A percentile compares a stretch with the other conserved stretches of the same genome.
Conservation (phyloP, 164 flowering plant genomes). For the Chimonanthus praecox region DNA sequence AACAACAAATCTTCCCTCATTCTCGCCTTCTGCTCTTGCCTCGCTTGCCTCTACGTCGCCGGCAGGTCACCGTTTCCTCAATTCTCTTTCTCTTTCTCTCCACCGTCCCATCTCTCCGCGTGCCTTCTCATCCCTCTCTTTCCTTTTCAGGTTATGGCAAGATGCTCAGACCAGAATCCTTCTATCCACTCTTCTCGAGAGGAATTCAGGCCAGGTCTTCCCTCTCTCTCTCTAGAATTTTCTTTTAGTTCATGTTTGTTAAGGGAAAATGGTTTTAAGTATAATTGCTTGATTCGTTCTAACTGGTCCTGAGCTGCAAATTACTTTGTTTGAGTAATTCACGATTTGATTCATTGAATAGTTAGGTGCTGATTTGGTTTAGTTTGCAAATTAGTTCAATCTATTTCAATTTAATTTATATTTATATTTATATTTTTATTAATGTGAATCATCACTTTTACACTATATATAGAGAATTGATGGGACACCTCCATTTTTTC, state of each 20-base stretch:
- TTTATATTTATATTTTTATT: too few species aligned
- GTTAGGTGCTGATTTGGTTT: not conserved
- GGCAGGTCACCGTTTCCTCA: constrained; percentile 53
- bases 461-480: too few species aligned
- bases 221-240: not conserved
- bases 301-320: not conserved
- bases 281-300: not conserved
- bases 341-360: not conserved
- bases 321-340: too few species aligned
- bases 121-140: not conserved
- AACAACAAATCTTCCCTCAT: constrained; percentile 41
- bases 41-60: constrained; percentile 95
- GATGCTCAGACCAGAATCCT: constrained; percentile 79
- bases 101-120: not conserved
- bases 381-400: not conserved
- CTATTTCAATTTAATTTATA: too few species aligned
- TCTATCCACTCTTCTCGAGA: constrained; percentile 50
- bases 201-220: constrained; percentile 51
- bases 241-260: not conserved
- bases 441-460: too few species aligned
- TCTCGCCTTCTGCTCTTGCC: constrained; percentile 77
- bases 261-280: too few species aligned
- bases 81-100: constrained; percentile 1
- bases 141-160: constrained; percentile 73
- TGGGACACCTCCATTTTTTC: too few species aligned